These are phyloP conservation scores for Scedosporium boydii DNA, from an alignment of 2,329 filamentous ascomycete species.

Conservation along the genomic window DNA sequence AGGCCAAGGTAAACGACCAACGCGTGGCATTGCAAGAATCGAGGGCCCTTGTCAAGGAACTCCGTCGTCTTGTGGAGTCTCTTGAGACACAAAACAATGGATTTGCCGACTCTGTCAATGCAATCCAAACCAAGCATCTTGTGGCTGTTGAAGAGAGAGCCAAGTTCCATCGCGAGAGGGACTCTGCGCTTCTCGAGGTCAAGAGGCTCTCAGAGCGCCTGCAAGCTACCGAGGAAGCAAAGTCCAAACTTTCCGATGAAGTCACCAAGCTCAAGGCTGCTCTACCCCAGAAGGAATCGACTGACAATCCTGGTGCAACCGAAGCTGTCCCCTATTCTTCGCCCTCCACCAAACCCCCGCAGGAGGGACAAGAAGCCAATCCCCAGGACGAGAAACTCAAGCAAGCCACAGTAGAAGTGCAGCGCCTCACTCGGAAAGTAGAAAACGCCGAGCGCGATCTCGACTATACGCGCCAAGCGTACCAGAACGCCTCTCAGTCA, in stretches of 20 bases:
- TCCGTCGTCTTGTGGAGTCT: slow-evolving; percentile 30
- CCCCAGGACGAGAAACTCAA: slow-evolving; percentile 8
- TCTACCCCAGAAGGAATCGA: background rate
- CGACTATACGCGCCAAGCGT: slow-evolving; percentile 48
- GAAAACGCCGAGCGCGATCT: slow-evolving; percentile 35
- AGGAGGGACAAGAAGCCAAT: slow-evolving; percentile 1
- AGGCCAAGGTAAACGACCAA: slow-evolving; percentile 8
- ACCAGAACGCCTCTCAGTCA: slow-evolving; percentile 46
- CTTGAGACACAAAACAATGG: slow-evolving; percentile 37
- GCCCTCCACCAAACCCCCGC: background rate
- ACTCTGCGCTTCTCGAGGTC: slow-evolving; percentile 21
- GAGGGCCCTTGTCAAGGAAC: slow-evolving; percentile 21
- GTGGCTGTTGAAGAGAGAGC: slow-evolving; percentile 41
- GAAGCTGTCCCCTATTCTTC: background rate
- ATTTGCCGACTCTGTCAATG: slow-evolving; percentile 31
- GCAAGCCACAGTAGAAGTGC: slow-evolving; percentile 11
- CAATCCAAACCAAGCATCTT: slow-evolving; percentile 37
- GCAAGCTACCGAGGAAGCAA: slow-evolving; percentile 24
- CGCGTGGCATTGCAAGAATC: slow-evolving; percentile 9
- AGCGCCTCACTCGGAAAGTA: slow-evolving; percentile 29
- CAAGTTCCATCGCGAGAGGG: slow-evolving; percentile 34
- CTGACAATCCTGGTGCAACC: background rate
- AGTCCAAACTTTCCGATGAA: slow-evolving; percentile 25
- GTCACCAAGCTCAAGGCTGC: slow-evolving; percentile 6
- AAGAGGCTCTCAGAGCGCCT: slow-evolving; percentile 20